Percentiles rank a stretch among this genome's conserved stretches.
Evolutionary conservation across 441 rosid genomes (phyloP).

Genomic region (Pelargonium cotyledonis): DNA sequence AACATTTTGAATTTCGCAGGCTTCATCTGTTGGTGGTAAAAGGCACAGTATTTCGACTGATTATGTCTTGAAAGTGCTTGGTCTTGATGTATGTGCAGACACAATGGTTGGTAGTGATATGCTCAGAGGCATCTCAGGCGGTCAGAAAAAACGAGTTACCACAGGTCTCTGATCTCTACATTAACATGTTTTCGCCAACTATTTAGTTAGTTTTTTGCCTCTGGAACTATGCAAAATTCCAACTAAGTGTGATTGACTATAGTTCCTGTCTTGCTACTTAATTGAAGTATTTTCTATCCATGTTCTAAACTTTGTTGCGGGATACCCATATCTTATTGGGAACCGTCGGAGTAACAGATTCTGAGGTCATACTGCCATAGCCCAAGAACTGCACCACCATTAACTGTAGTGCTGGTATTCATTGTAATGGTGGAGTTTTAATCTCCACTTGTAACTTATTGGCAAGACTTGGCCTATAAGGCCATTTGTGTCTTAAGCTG

Average conservation of each 20-base stretch:
- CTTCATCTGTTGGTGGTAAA: slow-evolving; percentile 66
- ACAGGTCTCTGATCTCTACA: slow-evolving; percentile 46
- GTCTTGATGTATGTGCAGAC: slow-evolving; percentile 82
- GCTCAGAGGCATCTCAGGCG: slow-evolving; percentile 95
- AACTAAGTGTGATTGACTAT: not conserved
- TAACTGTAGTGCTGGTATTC: not conserved
- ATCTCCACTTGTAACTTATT: not conserved
- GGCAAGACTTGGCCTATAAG: not conserved
- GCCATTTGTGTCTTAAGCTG: not conserved
- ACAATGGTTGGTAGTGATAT: slow-evolving; percentile 85
- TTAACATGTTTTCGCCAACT: not conserved
- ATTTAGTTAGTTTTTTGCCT: not conserved
- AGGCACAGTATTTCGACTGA: slow-evolving; percentile 77
- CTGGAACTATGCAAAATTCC: not conserved
- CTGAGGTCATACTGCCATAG: not conserved
- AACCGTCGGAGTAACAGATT: not conserved
- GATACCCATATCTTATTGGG: not conserved
- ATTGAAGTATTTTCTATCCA: not conserved
- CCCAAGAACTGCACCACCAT: not conserved
- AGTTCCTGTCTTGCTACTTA: not conserved
- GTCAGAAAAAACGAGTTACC: slow-evolving; percentile 88
- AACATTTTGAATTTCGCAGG: slow-evolving; percentile 35
- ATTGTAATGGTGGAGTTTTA: not conserved
- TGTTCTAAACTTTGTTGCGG: not conserved
- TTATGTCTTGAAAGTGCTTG: slow-evolving; percentile 76